Evolutionary conservation across 768 basidiomycete species (phyloP).

Genomic region (Rhizopogon vinicolor): DNA sequence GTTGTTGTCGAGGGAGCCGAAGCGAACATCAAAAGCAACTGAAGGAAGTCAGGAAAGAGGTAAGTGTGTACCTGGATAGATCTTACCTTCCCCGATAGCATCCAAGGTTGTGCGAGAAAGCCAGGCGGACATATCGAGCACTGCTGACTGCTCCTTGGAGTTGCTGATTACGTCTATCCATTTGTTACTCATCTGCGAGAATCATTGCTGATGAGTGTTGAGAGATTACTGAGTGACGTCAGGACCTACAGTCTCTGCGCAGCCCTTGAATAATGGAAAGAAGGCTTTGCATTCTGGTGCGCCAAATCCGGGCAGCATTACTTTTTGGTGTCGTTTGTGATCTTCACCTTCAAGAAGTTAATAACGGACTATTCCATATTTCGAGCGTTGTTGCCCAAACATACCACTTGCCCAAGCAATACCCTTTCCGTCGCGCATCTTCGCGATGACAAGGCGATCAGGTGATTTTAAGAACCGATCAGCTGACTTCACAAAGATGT

Average conservation of each 20-base stretch:
- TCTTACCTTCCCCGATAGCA: slow-evolving; percentile 44
- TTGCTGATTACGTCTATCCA: slow-evolving; percentile 18
- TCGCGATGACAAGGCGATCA: slow-evolving; percentile 16
- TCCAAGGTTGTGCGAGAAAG: slow-evolving; percentile 44
- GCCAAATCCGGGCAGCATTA: slow-evolving; percentile 55
- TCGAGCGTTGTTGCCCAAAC: slow-evolving; percentile 11
- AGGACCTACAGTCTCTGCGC: slow-evolving; percentile 18
- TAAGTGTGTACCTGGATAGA: background rate
- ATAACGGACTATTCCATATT: background rate
- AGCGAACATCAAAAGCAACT: slow-evolving; percentile 49
- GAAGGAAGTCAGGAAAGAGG: background rate
- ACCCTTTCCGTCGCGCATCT: slow-evolving; percentile 25
- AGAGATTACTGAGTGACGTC: background rate
- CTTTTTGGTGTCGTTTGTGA: slow-evolving; percentile 50
- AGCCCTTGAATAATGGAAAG: slow-evolving; percentile 42
- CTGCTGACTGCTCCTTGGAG: slow-evolving; percentile 6
- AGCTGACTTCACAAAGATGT: slow-evolving; percentile 37
- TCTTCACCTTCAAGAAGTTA: slow-evolving; percentile 24
- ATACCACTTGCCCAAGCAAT: slow-evolving; percentile 38
- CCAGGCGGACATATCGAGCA: slow-evolving; percentile 23
- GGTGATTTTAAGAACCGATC: slow-evolving; percentile 38
- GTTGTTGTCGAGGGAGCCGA: slow-evolving; percentile 30
- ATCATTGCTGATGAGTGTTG: background rate
- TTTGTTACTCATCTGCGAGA: slow-evolving; percentile 15
- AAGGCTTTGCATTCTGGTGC: slow-evolving; percentile 46